Evolutionary conservation across 305 asterid genomes (phyloP).

Genomic region (Solanum hybrid): DNA sequence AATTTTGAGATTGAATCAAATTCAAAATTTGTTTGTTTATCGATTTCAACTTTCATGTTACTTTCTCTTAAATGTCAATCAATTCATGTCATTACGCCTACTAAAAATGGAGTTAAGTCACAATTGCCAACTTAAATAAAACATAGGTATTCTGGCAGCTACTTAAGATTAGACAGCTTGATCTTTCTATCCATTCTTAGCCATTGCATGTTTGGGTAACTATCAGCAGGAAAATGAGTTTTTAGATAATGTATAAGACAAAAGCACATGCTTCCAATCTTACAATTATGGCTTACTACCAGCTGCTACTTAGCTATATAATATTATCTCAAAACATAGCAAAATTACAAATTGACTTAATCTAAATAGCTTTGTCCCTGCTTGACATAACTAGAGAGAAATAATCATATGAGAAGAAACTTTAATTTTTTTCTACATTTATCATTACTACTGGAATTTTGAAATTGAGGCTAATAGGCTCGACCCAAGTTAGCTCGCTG

Average conservation of each 20-base stretch:
- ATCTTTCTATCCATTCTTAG: background rate
- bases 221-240: background rate
- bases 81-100: background rate
- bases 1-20: background rate
- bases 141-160: background rate
- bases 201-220: slow-evolving; percentile 7
- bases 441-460: background rate
- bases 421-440: background rate
- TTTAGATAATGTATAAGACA: background rate
- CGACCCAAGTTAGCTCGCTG: background rate
- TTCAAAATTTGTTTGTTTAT: background rate
- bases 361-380: background rate
- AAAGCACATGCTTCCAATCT: slow-evolving; percentile 26
- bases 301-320: background rate
- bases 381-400: background rate
- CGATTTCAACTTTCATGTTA: background rate
- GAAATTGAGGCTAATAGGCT: background rate
- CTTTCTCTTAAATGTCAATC: background rate
- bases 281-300: slow-evolving; percentile 9
- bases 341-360: background rate
- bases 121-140: background rate
- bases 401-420: background rate
- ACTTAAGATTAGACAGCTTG: background rate
- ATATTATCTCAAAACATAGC: background rate
- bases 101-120: background rate